Conservation (phyloP, 176 grass and related monocot genomes). For the Musa acuminata region DNA sequence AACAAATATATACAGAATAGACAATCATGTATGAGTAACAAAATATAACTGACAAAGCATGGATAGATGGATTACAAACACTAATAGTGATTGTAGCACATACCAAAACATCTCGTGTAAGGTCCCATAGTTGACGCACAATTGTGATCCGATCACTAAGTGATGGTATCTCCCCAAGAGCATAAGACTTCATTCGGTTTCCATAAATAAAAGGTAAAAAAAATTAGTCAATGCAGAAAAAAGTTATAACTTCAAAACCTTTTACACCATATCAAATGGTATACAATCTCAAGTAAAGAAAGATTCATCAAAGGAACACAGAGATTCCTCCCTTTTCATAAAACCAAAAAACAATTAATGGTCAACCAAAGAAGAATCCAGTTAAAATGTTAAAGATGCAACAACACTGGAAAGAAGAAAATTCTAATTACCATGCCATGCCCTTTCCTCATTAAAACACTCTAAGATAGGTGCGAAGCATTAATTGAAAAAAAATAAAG, state of each 20-base stretch:
- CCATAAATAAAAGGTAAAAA: constrained; percentile 21
- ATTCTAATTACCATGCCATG: too few relatives aligned
- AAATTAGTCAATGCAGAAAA: background rate
- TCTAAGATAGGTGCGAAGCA: background rate
- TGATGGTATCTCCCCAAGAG: constrained; percentile 94
- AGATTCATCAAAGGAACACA: background rate
- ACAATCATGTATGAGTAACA: background rate
- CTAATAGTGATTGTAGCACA: constrained; percentile 6
- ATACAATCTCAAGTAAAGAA: background rate
- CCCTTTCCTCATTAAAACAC: too few relatives aligned
- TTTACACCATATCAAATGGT: background rate
- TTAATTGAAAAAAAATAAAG: background rate
- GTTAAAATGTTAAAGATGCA: background rate
- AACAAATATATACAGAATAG: background rate
- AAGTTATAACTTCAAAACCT: constrained; percentile 5
- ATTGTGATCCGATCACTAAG: constrained; percentile 80
- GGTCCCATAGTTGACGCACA: constrained; percentile 90
- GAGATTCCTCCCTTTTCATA: background rate
- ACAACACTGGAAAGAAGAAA: too few relatives aligned
- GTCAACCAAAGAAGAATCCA: background rate
- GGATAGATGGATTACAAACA: background rate
- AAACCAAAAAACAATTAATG: background rate
- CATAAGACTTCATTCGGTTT: constrained; percentile 51
- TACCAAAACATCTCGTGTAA: constrained; percentile 95
- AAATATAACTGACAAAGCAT: background rate